These are phyloP conservation scores for Myriosclerotinia scirpicola DNA, from an alignment of 2,329 filamentous ascomycete genomes.

Conservation along the genomic window DNA sequence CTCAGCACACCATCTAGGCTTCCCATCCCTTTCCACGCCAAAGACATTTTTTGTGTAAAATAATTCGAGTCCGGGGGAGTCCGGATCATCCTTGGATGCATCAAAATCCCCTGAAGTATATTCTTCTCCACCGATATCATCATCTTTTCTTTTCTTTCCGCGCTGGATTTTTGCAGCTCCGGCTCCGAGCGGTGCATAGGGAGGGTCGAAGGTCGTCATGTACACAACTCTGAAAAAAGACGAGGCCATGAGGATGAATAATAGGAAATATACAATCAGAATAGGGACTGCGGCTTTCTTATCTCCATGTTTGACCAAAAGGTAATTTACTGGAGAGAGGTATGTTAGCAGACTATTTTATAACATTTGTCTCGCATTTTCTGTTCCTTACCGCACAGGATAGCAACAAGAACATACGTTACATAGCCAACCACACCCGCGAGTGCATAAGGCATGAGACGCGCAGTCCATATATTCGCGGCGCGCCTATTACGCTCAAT, in stretches of 20 bases:
- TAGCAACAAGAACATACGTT: slow-evolving; percentile 68
- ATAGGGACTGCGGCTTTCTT: slow-evolving; percentile 64
- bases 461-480: slow-evolving; percentile 38
- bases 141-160: slow-evolving; percentile 34
- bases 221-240: slow-evolving; percentile 72
- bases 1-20: slow-evolving; percentile 81
- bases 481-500: slow-evolving; percentile 26
- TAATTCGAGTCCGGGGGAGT: slow-evolving; percentile 66
- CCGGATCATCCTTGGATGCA: slow-evolving; percentile 43
- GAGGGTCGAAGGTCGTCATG: slow-evolving; percentile 68
- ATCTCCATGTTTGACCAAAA: slow-evolving; percentile 53
- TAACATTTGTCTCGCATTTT: not conserved
- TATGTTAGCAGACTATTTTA: slow-evolving; percentile 22
- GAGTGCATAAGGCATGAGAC: slow-evolving; percentile 68
- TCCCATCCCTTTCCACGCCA: slow-evolving; percentile 76
- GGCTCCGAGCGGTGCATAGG: slow-evolving; percentile 67
- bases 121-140: slow-evolving; percentile 32
- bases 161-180: slow-evolving; percentile 32
- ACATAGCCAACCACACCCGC: slow-evolving; percentile 64
- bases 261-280: slow-evolving; percentile 69
- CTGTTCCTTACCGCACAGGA: slow-evolving; percentile 61
- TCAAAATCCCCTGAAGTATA: slow-evolving; percentile 31
- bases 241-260: slow-evolving; percentile 64
- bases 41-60: slow-evolving; percentile 86
- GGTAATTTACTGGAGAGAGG: slow-evolving; percentile 62